phyloP scores from a whole-genome alignment of 1,139 yeast species.

The Scheffersomyces parashehatae region DNA sequence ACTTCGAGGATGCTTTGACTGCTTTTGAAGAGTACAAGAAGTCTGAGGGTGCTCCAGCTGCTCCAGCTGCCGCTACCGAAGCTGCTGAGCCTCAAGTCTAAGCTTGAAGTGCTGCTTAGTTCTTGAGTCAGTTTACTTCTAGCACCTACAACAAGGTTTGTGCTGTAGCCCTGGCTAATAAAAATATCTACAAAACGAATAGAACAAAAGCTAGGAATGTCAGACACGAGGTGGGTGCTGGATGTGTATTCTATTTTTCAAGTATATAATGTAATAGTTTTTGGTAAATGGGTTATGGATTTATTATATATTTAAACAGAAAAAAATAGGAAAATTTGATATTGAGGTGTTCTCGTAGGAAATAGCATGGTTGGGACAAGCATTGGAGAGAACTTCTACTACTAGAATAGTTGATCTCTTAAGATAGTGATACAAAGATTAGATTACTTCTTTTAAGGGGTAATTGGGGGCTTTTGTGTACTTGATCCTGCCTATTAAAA shows the following conservation, averaged over 20 bases:
- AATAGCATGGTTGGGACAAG: too few species aligned
- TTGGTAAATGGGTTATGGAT: constrained; percentile 33
- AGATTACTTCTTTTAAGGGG: too few species aligned
- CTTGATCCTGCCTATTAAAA: too few species aligned
- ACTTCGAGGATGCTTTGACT: constrained; percentile 91
- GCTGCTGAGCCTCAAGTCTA: constrained; percentile 14
- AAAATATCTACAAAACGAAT: too few species aligned
- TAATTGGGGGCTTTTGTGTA: too few species aligned
- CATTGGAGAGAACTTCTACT: too few species aligned
- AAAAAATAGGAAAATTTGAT: constrained; percentile 20
- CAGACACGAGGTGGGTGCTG: not conserved
- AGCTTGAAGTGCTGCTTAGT: not conserved
- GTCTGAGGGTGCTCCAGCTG: constrained; percentile 35
- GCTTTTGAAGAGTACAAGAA: constrained; percentile 87
- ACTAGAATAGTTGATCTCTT: too few species aligned
- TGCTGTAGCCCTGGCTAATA: too few species aligned
- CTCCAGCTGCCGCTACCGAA: constrained; percentile 14
- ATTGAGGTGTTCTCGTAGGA: not conserved
- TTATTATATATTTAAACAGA: constrained; percentile 26
- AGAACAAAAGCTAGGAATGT: too few species aligned
- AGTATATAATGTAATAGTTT: constrained; percentile 29
- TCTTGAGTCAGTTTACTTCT: too few species aligned
- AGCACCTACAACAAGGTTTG: not conserved
- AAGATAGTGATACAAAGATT: not conserved
- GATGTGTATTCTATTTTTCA: constrained; percentile 20